Evolutionary conservation across 129 eudicot species (phyloP).

Genomic region (Sambucus nigra): DNA sequence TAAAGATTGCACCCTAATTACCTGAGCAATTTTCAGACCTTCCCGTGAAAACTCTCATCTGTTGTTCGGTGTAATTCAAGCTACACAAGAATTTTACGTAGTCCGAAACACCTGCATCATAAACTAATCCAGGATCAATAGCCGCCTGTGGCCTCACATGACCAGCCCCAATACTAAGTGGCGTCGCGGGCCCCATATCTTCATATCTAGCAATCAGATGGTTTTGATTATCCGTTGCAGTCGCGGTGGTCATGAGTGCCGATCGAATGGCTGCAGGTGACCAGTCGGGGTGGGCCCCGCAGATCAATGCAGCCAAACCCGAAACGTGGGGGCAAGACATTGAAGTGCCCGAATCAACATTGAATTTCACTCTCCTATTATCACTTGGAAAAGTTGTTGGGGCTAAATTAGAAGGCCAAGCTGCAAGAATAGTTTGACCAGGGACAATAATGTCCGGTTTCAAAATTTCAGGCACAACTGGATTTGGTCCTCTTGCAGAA

Average conservation of each 20-base stretch:
- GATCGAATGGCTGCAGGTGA: conserved; percentile 5
- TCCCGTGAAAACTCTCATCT: background rate
- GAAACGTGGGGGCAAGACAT: conserved; percentile 6
- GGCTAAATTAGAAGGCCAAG: background rate
- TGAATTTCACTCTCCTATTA: background rate
- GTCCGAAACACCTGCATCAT: background rate
- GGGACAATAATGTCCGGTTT: conserved; percentile 12
- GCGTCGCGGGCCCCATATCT: background rate
- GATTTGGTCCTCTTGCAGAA: conserved; percentile 11
- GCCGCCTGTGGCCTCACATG: background rate
- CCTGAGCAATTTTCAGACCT: background rate
- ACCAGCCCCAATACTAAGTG: conserved; percentile 2
- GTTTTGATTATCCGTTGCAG: background rate
- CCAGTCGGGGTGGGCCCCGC: background rate
- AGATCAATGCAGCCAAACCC: background rate
- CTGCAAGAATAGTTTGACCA: conserved; percentile 2
- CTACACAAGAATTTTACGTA: conserved; percentile 1
- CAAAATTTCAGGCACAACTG: background rate
- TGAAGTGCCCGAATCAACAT: background rate
- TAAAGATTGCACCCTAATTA: background rate
- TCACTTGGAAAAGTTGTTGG: background rate
- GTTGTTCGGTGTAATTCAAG: background rate
- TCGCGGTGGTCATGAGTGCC: background rate
- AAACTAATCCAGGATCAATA: background rate
- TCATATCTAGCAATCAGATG: background rate